A percentile compares a stretch with the other conserved stretches of the same genome.
These are phyloP conservation scores for Allantophomopsis lycopodina DNA, from an alignment of 2,329 filamentous ascomycete genomes.

Conservation along the genomic window DNA sequence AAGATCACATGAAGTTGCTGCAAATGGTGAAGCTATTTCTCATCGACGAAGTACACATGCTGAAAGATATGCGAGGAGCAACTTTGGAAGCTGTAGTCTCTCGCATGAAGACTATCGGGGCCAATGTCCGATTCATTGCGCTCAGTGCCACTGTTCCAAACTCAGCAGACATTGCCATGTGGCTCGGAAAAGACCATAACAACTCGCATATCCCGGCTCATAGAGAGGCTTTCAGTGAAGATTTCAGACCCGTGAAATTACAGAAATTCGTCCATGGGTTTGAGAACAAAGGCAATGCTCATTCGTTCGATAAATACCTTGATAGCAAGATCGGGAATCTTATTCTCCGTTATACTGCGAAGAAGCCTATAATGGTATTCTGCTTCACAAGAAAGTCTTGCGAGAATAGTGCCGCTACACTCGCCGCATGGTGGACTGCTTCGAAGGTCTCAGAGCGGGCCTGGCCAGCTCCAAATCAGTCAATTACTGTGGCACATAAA, in stretches of 20 bases:
- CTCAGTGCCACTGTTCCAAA: slow-evolving; percentile 78
- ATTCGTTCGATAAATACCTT: slow-evolving; percentile 59
- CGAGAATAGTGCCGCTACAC: slow-evolving; percentile 48
- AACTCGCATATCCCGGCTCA: slow-evolving; percentile 49
- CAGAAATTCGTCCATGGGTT: slow-evolving; percentile 68
- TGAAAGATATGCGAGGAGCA: slow-evolving; percentile 67
- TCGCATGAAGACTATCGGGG: slow-evolving; percentile 71
- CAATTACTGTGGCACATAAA: slow-evolving; percentile 36
- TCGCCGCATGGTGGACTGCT: slow-evolving; percentile 52
- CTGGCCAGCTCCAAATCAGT: slow-evolving; percentile 46
- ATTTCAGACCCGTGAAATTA: slow-evolving; percentile 65
- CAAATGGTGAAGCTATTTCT: slow-evolving; percentile 66
- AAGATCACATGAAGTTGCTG: slow-evolving; percentile 63
- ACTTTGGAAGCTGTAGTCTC: slow-evolving; percentile 76
- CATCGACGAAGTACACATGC: slow-evolving; percentile 78
- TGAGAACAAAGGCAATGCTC: slow-evolving; percentile 50
- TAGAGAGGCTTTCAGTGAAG: slow-evolving; percentile 61
- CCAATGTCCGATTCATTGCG: slow-evolving; percentile 65
- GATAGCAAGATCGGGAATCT: slow-evolving; percentile 51
- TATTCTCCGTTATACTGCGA: slow-evolving; percentile 50
- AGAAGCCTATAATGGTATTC: slow-evolving; percentile 73
- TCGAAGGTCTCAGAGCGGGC: slow-evolving; percentile 34
- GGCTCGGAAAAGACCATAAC: slow-evolving; percentile 56
- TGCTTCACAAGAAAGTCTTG: slow-evolving; percentile 66
- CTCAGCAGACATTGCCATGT: slow-evolving; percentile 63